Evolutionary conservation across 805 yeast species (phyloP).

Genomic region (Yarrowia divulgata): DNA sequence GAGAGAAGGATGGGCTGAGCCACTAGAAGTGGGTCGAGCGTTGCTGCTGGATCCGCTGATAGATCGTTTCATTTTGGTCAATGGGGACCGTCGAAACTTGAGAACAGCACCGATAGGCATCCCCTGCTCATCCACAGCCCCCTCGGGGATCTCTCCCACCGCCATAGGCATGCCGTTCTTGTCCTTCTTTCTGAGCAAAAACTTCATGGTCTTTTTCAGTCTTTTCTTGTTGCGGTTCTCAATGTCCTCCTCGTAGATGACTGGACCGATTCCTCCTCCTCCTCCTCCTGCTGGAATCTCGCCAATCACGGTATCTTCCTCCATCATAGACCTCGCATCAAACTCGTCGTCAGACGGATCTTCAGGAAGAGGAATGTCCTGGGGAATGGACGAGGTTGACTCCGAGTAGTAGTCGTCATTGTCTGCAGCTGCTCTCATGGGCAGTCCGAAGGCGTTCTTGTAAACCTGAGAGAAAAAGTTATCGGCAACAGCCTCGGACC

Average conservation of each 20-base stretch:
- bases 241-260: constrained; percentile 36
- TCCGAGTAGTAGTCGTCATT: background rate
- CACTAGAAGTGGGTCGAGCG: constrained; percentile 9
- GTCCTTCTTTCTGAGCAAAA: constrained; percentile 23
- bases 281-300: background rate
- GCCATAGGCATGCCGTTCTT: background rate
- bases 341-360: constrained; percentile 24
- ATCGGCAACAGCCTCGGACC: constrained; percentile 9
- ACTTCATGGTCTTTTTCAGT: constrained; percentile 42
- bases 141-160: background rate
- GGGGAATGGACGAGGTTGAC: background rate
- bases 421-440: background rate
- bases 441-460: constrained; percentile 20
- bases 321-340: constrained; percentile 25
- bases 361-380: constrained; percentile 24
- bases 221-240: constrained; percentile 38
- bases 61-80: constrained; percentile 1
- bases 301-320: constrained; percentile 19
- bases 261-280: background rate
- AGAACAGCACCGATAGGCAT: constrained; percentile 12
- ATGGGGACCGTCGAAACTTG: constrained; percentile 24
- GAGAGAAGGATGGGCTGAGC: background rate
- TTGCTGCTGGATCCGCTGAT: background rate
- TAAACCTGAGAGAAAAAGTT: constrained; percentile 32
- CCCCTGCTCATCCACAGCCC: background rate